Base-by-base conservation (phyloP, 768 basidiomycete genomes). In the Boletus coccyginus region DNA sequence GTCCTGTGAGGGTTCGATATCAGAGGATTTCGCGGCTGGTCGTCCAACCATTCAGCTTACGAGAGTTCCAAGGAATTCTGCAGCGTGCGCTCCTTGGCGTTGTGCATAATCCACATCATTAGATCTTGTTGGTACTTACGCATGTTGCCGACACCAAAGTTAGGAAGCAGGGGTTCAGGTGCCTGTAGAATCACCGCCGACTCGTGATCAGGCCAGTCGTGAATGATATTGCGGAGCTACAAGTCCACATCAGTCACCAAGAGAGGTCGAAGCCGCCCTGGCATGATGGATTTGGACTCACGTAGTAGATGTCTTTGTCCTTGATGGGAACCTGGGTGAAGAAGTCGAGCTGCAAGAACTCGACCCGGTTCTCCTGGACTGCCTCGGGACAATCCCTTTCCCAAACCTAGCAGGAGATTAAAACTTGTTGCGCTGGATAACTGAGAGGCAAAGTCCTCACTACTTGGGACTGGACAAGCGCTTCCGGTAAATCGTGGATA, bases 171-270 rank as follows among this genome's bases (percentile, higher is more conserved):
- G 9, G 71, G 74, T 43, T 67, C 63, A 31, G 73, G 72, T 2
- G 74, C 73, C 71, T 74, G 60, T 19, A 72, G 58, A 39, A 74
- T 72, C 5, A 62, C 50, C 2, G 54, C 40, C 13, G 66, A 57
- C 17, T 66, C 60, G 2, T 61, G 52, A 52, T 74, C 74, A 9
- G 70, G 62, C 73, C 73, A 75, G 53, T 74, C 62, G 42, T 73
- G 73, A 29, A 67, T 62, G 40, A 69, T 63, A 31, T 62, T 63
- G 32, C 63, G 63, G 21, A 64, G 63, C 63, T 65, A 44, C 9
- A 12, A 14, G 33, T 19, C 6, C 2, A 24, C 21, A 8, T 45
- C 40, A 43, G 43, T 29, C 31, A 32, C 44, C 38, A 40, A 21
- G 21, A 21, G 21, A 21, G 21, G 21, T 21, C 21, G 21, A 21